phyloP scores from a whole-genome alignment of 2,329 filamentous ascomycete species.

The Xylaria sp. region DNA sequence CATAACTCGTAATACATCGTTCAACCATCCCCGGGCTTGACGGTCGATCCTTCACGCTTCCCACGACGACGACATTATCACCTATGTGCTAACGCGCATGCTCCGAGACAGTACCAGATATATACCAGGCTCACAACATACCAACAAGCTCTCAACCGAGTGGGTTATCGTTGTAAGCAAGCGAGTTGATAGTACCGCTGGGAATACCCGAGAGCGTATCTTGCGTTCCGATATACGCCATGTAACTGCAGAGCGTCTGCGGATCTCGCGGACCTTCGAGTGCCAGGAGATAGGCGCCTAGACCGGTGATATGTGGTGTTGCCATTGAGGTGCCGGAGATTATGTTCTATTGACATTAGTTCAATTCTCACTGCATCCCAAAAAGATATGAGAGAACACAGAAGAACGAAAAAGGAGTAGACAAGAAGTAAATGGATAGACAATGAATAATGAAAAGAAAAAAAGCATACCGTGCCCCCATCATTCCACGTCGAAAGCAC shows the following conservation, averaged over 20 bases:
- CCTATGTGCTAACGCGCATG: background rate
- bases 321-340: conserved; percentile 60
- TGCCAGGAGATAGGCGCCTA: conserved; percentile 53
- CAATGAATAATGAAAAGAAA: background rate
- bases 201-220: conserved; percentile 35
- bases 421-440: too few species aligned
- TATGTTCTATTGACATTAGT: conserved; percentile 28
- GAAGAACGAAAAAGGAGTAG: too few species aligned
- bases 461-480: conserved; percentile 28
- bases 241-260: conserved; percentile 38
- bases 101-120: background rate
- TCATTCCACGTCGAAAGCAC: conserved; percentile 41
- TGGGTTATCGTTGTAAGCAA: conserved; percentile 33
- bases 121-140: background rate
- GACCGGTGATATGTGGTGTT: conserved; percentile 53
- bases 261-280: conserved; percentile 40
- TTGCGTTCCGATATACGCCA: conserved; percentile 38
- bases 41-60: too few species aligned
- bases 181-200: conserved; percentile 33
- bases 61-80: too few species aligned
- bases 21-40: too few species aligned
- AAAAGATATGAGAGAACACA: too few species aligned
- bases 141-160: conserved; percentile 3
- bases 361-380: too few species aligned
- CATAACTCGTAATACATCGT: too few species aligned